Base-by-base conservation (phyloP, 768 basidiomycete species). In the Suillus bovinus region DNA sequence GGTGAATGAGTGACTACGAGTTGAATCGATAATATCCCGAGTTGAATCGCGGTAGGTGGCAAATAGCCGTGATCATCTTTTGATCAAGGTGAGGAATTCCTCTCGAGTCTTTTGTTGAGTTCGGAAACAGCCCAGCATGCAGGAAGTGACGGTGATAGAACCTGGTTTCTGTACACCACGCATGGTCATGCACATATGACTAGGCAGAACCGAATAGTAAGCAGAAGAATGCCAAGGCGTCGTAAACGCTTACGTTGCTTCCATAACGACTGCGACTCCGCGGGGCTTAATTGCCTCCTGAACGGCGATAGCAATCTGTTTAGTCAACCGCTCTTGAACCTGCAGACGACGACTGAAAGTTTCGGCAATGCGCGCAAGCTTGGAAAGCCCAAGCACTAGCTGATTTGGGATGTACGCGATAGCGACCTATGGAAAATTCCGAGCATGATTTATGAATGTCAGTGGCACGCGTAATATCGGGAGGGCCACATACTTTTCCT, bases 171-270 rank as follows among this genome's bases (percentile, higher is more conserved):
- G 97, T 10, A 99, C 97, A 59, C 97, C 97, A 65, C 97, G 90
- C 96, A 99, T 99, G 4, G 96, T 95, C 97, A 99, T 99, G 73
- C 96, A 99, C 76, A 98, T 84, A 77, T 99, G 96, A 27, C 94
- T 96, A 70, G 6, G 39, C 52, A 55, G 62, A 59, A 41, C 24
- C 62, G 60, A 62, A 42, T 34, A 59, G n/a, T 59, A 44, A 67
- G 68, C 59, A 52, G 61, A 41, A 60, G 59, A 58, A 41, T 36
- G 62, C 50, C n/a, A 58, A 63, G n/a, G n/a, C 13, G 58, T 66
- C 44, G 62, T 56, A n/a, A 53, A 53, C 4, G 82, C 93, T 72
- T 74, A 94, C 93, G 92, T 93, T 64, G 96, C 96, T 77, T 99
- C 96, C 91, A 99, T 99, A 55, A 99, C 97, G 66, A 99, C 97